Evolutionary conservation across 441 rosid species (phyloP), one percentile per base, ranked within the genome.

Genomic region (Gossypium gossypioides): DNA sequence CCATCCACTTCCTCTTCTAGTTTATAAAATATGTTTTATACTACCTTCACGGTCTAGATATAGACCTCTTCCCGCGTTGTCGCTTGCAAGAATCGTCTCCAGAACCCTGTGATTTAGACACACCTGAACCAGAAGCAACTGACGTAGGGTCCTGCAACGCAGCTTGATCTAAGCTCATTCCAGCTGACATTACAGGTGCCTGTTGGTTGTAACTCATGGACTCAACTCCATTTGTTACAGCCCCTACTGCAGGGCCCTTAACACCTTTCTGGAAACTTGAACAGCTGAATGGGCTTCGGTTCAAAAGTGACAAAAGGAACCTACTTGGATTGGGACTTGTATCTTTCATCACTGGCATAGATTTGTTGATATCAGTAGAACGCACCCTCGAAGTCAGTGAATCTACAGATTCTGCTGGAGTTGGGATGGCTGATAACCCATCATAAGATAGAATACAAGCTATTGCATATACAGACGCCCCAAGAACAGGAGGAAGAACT

Each of bases 401-500:
- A 22, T 82, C 82, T 63, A 79, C 80, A 25, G 87, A 79, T 75
- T 84, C 85, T 4, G 77, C 25, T 3, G 81, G 74, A 40, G 52
- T 62, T 54, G 83, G 64, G 74, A 86, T 80, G 63, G 91, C 89
- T 0, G 80, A 74, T 12, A 81, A 75, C 16, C 92, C 96, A 75
- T 91, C 96, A 54, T 55, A 83, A 4, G 97, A 87, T 56, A 93
- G 86, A 72, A 90, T 71, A 71, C 76, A 79, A 29, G 96, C 84
- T 62, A 82, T 76, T 57, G 93, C 87, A 52, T 78, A 64, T 73
- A 86, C 76, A 25, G 92, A 88, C 68, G 94, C 92, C 76, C 79
- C 85, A 2, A 96, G 91, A 58, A 77, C 80, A 56, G 87, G 88
- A 73, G 98, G 91, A 80, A 91, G 90, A 74, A 62, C 74, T 57